Conservation (phyloP, 2,329 filamentous ascomycete genomes). For the Myriosclerotinia curreyana region DNA sequence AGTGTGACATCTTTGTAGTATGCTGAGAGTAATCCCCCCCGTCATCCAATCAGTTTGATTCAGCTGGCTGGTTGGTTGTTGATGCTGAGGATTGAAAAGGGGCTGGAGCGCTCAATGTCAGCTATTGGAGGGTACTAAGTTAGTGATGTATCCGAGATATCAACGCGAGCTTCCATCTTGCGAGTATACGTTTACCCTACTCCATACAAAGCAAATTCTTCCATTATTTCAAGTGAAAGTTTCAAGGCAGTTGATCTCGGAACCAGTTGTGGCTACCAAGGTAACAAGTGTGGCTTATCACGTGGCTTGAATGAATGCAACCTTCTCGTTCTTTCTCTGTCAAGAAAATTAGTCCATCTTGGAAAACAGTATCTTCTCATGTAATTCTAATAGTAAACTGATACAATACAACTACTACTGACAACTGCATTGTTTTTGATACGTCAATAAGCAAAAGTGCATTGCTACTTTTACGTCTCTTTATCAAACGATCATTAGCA, state of each 20-base stretch:
- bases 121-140: not conserved
- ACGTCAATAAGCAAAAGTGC: not conserved
- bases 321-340: not conserved
- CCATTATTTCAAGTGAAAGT: not conserved
- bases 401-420: not conserved
- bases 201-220: not conserved
- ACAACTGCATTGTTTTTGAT: not conserved
- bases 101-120: not conserved
- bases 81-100: not conserved
- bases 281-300: not conserved
- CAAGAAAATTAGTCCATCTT: not conserved
- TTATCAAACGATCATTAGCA: not conserved
- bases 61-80: not conserved
- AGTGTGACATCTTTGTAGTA: not conserved
- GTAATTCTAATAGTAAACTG: not conserved
- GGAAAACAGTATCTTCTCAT: not conserved
- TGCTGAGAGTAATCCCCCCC: not conserved
- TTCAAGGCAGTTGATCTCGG: not conserved
- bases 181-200: not conserved
- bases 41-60: constrained; percentile 9
- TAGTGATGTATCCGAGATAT: not conserved
- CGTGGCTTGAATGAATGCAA: not conserved
- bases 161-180: not conserved
- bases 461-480: not conserved
- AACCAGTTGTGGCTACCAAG: not conserved